Base-by-base conservation (phyloP, 2,329 filamentous ascomycete species). In the Geoglossum cookeanum region DNA sequence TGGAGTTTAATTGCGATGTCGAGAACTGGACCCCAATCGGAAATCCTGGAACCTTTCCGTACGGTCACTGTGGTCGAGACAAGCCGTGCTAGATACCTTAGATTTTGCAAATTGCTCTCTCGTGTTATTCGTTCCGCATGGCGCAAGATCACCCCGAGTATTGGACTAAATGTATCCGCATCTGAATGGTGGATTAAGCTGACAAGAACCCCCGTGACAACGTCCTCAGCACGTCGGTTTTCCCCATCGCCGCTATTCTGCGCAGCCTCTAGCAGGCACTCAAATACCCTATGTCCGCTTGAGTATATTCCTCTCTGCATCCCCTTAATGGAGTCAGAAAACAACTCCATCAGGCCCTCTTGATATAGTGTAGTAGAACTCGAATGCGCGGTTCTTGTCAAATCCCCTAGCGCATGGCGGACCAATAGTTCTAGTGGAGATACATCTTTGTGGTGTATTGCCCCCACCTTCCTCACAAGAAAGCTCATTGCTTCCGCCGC, bases 401-500 rank as follows among this genome's bases (percentile, higher is more conserved):
- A 73, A 65, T 94, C 87, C 9, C 79, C 71, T 55, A 87, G 78
- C 0, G 85, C 81, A 68, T 89, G 84, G 11, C 77, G 72, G 1
- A 94, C 72, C n/a, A 96, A 81, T 11, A 76, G 70, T 11, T 78
- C 74, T 39, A 98, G 74, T 0, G 88, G 80, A 30, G 75, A 78
- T 55, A 71, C 70, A 62, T 91, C 85, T 62, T 87, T 82, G 61
- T 87, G 80, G 57, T 87, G 87, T 2, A 82, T 78, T 15, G 84
- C 78, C 1, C 85, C 90, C 5, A 90, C 85, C 71, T 96, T 97
- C 65, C 88, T 85, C 22, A 98, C 77, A 22, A 98, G 74, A 65
- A 97, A 98, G 62, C 90, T 95, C 72, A 98, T 78, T 2, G 92
- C 87, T 71, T 98, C 92, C 30, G 92, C 92, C 11, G 91, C 87